Evolutionary conservation across 2,329 filamentous ascomycete species (phyloP).

Genomic region (Juglanconis juglandina): DNA sequence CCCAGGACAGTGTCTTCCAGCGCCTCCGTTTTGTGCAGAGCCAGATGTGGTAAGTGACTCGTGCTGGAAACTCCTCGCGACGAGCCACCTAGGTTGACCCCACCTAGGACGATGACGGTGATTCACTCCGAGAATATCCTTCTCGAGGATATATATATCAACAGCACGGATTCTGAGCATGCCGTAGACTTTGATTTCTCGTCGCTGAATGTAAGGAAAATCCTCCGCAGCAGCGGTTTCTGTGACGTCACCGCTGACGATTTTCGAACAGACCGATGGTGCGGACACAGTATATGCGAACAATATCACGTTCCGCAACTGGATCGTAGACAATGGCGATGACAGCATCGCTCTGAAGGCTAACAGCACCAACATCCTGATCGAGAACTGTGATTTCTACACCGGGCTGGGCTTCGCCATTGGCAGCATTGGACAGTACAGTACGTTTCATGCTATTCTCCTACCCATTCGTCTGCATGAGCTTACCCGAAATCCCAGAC

Average conservation of each 20-base stretch:
- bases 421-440: slow-evolving; percentile 37
- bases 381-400: slow-evolving; percentile 36
- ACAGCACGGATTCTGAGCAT: slow-evolving; percentile 15
- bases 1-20: slow-evolving; percentile 13
- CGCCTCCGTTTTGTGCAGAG: slow-evolving; percentile 13
- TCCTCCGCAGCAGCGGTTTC: no score
- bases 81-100: not conserved
- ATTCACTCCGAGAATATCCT: slow-evolving; percentile 16
- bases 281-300: slow-evolving; percentile 16
- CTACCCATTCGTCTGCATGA: accelerated
- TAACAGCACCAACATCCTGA: slow-evolving; percentile 37
- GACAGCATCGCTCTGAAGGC: slow-evolving; percentile 39
- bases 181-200: slow-evolving; percentile 17
- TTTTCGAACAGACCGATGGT: slow-evolving; percentile 10
- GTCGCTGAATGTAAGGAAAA: slow-evolving; percentile 12
- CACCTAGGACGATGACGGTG: slow-evolving; percentile 19
- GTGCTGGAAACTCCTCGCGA: accelerated
- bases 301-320: slow-evolving; percentile 16
- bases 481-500: not conserved
- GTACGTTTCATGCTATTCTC: slow-evolving; percentile 28
- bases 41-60: slow-evolving; percentile 16
- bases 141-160: slow-evolving; percentile 16
- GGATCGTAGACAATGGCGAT: slow-evolving; percentile 23
- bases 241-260: not conserved
- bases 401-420: slow-evolving; percentile 35